Conservation (phyloP, 495 filamentous ascomycete genomes). For the Aspergillus ostianus region DNA sequence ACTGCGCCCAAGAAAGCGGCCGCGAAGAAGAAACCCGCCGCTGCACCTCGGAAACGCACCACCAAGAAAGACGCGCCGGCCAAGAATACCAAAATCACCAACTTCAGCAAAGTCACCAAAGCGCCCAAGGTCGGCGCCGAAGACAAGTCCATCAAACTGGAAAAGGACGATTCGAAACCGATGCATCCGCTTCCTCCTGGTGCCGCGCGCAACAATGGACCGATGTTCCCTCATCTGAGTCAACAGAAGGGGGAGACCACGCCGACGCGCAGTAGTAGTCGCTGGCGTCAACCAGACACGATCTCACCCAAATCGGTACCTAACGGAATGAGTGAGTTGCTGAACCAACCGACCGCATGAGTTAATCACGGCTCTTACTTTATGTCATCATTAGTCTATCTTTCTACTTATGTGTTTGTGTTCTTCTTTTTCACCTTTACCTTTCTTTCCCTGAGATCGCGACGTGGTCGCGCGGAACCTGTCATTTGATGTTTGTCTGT, state of each 20-base stretch:
- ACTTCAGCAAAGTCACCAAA: conserved; percentile 43
- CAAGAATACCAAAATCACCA: conserved; percentile 37
- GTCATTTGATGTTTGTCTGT: conserved; percentile 6
- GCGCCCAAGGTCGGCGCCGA: conserved; percentile 18
- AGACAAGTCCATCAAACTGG: conserved; percentile 22
- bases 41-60: conserved; percentile 9
- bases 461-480: background rate
- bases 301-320: conserved; percentile 39
- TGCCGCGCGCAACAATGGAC: conserved; percentile 43
- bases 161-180: conserved; percentile 33
- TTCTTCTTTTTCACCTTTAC: conserved; percentile 11
- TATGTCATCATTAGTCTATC: conserved; percentile 8
- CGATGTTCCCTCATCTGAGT: conserved; percentile 25
- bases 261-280: conserved; percentile 9
- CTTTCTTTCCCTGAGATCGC: background rate
- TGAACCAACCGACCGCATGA: conserved; percentile 26
- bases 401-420: conserved; percentile 11
- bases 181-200: conserved; percentile 42
- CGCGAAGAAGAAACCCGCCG: conserved; percentile 15
- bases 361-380: background rate
- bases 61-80: conserved; percentile 26
- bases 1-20: conserved; percentile 18
- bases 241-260: conserved; percentile 21
- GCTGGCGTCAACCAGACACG: conserved; percentile 26
- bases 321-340: conserved; percentile 35